A percentile compares a stretch with the other conserved stretches of the same genome.
phyloP scores from a whole-genome alignment of 2,329 filamentous ascomycete species.

The Phialemonium atrogriseum region DNA sequence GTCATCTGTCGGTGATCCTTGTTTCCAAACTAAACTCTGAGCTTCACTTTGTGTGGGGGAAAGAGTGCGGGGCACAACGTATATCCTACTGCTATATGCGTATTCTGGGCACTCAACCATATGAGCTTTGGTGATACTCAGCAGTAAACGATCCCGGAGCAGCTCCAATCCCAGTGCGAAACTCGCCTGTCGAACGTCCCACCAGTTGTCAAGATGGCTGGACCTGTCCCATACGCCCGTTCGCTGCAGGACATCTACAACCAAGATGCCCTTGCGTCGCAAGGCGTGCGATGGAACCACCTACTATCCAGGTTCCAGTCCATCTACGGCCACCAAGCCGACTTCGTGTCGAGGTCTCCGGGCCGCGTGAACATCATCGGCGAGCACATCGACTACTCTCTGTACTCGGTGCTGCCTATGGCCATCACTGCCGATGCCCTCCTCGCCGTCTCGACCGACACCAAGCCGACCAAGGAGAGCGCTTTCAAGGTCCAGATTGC shows the following conservation, averaged over 20 bases:
- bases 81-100: too few relatives aligned
- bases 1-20: too few relatives aligned
- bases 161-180: slow-evolving; percentile 1
- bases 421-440: slow-evolving; percentile 88
- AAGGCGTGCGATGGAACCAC: slow-evolving; percentile 67
- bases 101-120: neutral
- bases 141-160: neutral
- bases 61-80: too few relatives aligned
- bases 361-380: slow-evolving; percentile 97
- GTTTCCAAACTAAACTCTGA: too few relatives aligned
- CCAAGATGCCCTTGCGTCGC: slow-evolving; percentile 55
- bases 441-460: slow-evolving; percentile 62
- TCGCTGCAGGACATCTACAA: slow-evolving; percentile 80
- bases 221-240: slow-evolving; percentile 62
- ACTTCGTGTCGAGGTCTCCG: slow-evolving; percentile 83
- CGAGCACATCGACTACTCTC: slow-evolving; percentile 97
- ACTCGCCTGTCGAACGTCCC: too few relatives aligned
- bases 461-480: slow-evolving; percentile 37
- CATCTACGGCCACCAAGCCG: slow-evolving; percentile 59
- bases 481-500: slow-evolving; percentile 65
- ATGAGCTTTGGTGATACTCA: neutral
- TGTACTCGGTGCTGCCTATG: slow-evolving; percentile 94
- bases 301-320: slow-evolving; percentile 64
- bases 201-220: too few relatives aligned
- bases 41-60: too few relatives aligned